A percentile compares a stretch with the other conserved stretches of the same genome.
These are phyloP conservation scores for Mycena galopus DNA, from an alignment of 768 basidiomycete genomes.

Conservation along the genomic window DNA sequence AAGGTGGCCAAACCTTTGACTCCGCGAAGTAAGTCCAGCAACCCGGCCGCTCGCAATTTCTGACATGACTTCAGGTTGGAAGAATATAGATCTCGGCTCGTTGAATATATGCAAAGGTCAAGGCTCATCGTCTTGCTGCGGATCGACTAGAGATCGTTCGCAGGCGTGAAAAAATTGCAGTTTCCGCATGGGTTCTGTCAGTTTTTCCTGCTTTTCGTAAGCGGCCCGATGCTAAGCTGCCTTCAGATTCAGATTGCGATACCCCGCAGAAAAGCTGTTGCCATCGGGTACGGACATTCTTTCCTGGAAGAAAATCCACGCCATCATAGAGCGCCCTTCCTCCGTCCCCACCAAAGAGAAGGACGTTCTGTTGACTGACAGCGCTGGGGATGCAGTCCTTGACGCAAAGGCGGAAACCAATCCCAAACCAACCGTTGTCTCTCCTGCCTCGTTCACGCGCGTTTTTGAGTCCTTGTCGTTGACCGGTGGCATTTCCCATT, in stretches of 20 bases:
- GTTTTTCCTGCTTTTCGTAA: too few species aligned
- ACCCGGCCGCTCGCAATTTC: neutral
- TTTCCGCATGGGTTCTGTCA: slow-evolving; percentile 37
- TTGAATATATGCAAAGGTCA: slow-evolving; percentile 44
- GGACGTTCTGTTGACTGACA: neutral
- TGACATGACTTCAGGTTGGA: slow-evolving; percentile 40
- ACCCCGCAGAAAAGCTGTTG: slow-evolving; percentile 35
- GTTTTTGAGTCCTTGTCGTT: slow-evolving; percentile 22
- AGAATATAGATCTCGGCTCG: slow-evolving; percentile 44
- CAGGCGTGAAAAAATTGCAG: slow-evolving; percentile 35
- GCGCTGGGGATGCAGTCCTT: neutral
- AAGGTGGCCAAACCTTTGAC: slow-evolving; percentile 36
- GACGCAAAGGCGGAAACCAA: neutral
- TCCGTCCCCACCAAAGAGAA: neutral
- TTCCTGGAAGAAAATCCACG: slow-evolving; percentile 25
- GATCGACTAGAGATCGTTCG: slow-evolving; percentile 38
- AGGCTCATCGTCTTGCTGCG: slow-evolving; percentile 33
- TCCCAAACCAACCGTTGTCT: slow-evolving; percentile 2
- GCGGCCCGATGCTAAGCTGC: too few species aligned
- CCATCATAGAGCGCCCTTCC: slow-evolving; percentile 36
- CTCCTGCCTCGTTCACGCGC: slow-evolving; percentile 26
- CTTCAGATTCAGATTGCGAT: slow-evolving; percentile 33
- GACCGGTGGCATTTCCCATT: slow-evolving; percentile 1
- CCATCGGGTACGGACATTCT: slow-evolving; percentile 46
- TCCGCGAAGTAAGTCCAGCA: slow-evolving; percentile 33